Evolutionary conservation across 2,329 filamentous ascomycete species (phyloP).

Genomic region (Mycogone perniciosa): DNA sequence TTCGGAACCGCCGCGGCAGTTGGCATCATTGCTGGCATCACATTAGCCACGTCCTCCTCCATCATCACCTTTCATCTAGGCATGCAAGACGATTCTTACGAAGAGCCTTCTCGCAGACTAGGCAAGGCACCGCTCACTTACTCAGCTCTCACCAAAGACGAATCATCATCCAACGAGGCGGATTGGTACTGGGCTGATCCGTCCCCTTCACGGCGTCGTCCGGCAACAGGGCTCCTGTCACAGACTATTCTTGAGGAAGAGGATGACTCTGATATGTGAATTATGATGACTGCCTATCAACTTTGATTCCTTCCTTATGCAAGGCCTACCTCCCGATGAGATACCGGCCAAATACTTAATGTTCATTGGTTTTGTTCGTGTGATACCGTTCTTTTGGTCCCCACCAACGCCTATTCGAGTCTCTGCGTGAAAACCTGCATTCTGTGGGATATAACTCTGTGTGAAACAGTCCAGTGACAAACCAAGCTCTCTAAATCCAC

Average conservation of each 20-base stretch:
- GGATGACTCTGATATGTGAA: conserved; percentile 49
- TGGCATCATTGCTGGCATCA: conserved; percentile 56
- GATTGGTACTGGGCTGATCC: conserved; percentile 35
- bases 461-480: too few species aligned
- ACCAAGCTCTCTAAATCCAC: too few species aligned
- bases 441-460: too few species aligned
- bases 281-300: neutral
- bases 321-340: too few species aligned
- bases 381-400: too few species aligned
- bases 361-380: too few species aligned
- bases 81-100: conserved; percentile 28
- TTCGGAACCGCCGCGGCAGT: conserved; percentile 61
- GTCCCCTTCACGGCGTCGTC: conserved; percentile 32
- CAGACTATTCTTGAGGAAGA: conserved; percentile 71
- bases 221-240: conserved; percentile 47
- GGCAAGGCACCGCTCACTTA: conserved; percentile 13
- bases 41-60: conserved; percentile 51
- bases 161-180: conserved; percentile 27
- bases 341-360: too few species aligned
- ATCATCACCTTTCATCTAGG: conserved; percentile 47
- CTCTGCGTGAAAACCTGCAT: too few species aligned
- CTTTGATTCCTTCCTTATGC: too few species aligned
- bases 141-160: conserved; percentile 14
- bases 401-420: too few species aligned
- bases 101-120: conserved; percentile 8